Percentiles rank a stretch among this genome's conserved stretches.
Conservation (phyloP, 331 rosid genomes). For the Malus hybrid region DNA sequence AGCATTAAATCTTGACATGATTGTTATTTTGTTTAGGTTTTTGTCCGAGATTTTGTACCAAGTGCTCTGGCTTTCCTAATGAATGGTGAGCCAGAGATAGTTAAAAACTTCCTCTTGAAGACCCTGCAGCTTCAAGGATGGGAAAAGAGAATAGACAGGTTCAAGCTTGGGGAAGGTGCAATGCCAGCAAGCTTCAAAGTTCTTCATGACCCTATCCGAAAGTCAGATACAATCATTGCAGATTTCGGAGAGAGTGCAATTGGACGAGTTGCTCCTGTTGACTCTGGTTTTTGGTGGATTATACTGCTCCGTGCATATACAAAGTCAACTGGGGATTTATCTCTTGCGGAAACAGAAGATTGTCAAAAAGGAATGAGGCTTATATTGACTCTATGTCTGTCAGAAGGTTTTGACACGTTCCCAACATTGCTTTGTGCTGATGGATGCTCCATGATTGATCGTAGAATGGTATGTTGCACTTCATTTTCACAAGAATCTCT, state of each 20-base stretch:
- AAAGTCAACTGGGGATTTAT: conserved; percentile 85
- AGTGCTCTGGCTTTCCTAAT: conserved; percentile 93
- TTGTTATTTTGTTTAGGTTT: conserved; percentile 44
- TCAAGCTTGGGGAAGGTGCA: conserved; percentile 97
- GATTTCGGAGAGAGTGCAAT: conserved; percentile 99
- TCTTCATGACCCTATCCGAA: conserved; percentile 77
- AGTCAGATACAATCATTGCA: conserved; percentile 76
- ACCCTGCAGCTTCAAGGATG: conserved; percentile 93
- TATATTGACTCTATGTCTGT: conserved; percentile 79
- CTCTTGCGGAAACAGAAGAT: conserved; percentile 67
- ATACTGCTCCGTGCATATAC: conserved; percentile 94
- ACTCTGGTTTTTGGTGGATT: conserved; percentile 99
- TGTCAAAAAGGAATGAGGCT: conserved; percentile 98
- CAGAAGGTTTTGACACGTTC: conserved; percentile 96
- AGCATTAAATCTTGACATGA: conserved; percentile 1
- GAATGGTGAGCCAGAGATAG: conserved; percentile 98
- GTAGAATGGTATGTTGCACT: conserved; percentile 71
- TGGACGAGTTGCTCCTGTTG: conserved; percentile 99
- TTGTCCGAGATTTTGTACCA: conserved; percentile 96
- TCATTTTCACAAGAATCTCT: background rate
- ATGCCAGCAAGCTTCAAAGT: conserved; percentile 99
- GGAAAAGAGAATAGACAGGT: conserved; percentile 90
- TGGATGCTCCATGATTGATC: conserved; percentile 93
- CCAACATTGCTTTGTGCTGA: conserved; percentile 98
- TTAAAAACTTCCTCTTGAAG: conserved; percentile 81